Evolutionary conservation across 306 rosid genomes (phyloP).

Genomic region (Cucumis hystrix): DNA sequence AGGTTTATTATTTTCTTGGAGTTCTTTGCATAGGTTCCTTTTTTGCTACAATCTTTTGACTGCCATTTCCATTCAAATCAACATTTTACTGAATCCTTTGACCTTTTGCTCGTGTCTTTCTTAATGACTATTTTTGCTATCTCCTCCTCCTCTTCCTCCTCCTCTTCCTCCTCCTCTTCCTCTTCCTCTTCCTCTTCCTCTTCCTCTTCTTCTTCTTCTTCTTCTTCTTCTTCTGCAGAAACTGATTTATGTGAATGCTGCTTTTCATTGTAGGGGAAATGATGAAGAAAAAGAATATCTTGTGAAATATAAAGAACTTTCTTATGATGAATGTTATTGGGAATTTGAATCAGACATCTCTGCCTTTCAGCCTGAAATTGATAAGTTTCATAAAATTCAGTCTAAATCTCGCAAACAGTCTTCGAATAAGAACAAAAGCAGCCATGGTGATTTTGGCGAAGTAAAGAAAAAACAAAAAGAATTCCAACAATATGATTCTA

Average conservation of each 20-base stretch:
- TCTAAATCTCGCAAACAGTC: constrained; percentile 48
- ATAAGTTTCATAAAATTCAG: constrained; percentile 56
- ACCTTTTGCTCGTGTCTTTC: background rate
- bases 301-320: constrained; percentile 94
- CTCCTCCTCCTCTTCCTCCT: too few relatives aligned
- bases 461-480: constrained; percentile 63
- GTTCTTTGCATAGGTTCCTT: background rate
- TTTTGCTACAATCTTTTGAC: background rate
- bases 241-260: constrained; percentile 1
- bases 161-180: too few relatives aligned
- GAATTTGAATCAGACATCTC: constrained; percentile 81
- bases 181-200: too few relatives aligned
- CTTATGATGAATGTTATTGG: constrained; percentile 94
- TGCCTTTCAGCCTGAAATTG: constrained; percentile 90
- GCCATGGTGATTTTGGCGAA: constrained; percentile 41
- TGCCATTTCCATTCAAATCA: background rate
- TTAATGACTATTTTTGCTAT: background rate
- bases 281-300: constrained; percentile 70
- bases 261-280: constrained; percentile 43
- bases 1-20: constrained; percentile 32
- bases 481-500: constrained; percentile 78
- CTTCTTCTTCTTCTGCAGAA: background rate
- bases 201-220: too few relatives aligned
- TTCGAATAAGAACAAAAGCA: constrained; percentile 46
- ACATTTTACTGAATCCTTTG: background rate